A percentile compares a stretch with the other conserved stretches of the same genome.
Evolutionary conservation across 2,329 filamentous ascomycete genomes (phyloP).

Genomic region (Beauveria rudraprayagi): DNA sequence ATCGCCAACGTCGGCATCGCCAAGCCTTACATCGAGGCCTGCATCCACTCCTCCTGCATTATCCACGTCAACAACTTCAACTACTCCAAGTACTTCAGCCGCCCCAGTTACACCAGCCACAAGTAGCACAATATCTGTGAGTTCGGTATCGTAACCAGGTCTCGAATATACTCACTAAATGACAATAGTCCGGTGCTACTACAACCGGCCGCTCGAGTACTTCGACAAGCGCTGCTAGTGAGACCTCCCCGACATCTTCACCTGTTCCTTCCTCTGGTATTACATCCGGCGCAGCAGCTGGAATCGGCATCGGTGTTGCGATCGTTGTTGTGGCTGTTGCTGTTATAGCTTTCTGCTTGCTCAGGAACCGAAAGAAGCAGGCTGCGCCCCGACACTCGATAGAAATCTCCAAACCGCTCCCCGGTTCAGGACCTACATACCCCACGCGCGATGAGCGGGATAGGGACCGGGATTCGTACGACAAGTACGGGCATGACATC

Average conservation of each 20-base stretch:
- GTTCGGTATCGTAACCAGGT: background rate
- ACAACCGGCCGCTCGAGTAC: background rate
- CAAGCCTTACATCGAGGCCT: slow-evolving; percentile 5
- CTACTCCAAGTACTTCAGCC: background rate
- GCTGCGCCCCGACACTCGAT: slow-evolving; percentile 20
- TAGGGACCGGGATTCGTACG: slow-evolving; percentile 20
- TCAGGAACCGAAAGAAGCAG: slow-evolving; percentile 22
- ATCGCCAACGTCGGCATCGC: slow-evolving; percentile 7
- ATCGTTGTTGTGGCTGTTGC: slow-evolving; percentile 33
- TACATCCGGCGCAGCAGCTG: slow-evolving; percentile 37
- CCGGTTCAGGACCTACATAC: slow-evolving; percentile 34
- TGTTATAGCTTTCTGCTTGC: slow-evolving; percentile 31
- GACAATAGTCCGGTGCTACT: background rate
- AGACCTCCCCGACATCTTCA: slow-evolving; percentile 5
- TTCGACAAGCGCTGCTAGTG: slow-evolving; percentile 3
- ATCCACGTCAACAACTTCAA: background rate
- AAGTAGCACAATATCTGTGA: background rate
- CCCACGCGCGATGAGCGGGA: slow-evolving; percentile 24
- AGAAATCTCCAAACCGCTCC: slow-evolving; percentile 45
- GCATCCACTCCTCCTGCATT: slow-evolving; percentile 1
- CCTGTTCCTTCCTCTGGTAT: slow-evolving; percentile 22
- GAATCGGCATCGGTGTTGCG: slow-evolving; percentile 40
- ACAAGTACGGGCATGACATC: slow-evolving; percentile 33
- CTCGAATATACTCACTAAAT: background rate
- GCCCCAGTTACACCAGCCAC: background rate